Conservation (phyloP, 1,284 basidiomycete species). For the Apiotrichum siamense region DNA sequence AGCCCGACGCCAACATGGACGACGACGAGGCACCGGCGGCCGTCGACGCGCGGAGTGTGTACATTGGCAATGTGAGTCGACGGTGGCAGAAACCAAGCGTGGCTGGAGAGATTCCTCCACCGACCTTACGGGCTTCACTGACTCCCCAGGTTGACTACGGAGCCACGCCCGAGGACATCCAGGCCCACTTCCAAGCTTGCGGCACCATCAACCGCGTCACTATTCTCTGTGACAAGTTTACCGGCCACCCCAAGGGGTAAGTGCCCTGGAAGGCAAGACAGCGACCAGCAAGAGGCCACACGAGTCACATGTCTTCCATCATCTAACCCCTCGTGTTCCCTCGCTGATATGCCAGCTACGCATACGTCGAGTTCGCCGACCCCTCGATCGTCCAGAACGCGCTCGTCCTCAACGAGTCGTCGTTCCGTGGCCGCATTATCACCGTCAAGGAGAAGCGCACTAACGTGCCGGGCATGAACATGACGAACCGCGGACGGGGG, state of each 20-base stretch:
- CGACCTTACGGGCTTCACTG: neutral
- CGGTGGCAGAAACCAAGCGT: too few relatives aligned
- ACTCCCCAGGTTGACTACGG: slow-evolving; percentile 83
- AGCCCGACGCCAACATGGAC: slow-evolving; percentile 56
- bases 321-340: too few relatives aligned
- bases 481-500: slow-evolving; percentile 61
- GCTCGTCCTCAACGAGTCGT: slow-evolving; percentile 87
- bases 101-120: too few relatives aligned
- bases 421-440: slow-evolving; percentile 88
- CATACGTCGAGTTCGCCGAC: slow-evolving; percentile 98
- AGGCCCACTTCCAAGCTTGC: slow-evolving; percentile 93
- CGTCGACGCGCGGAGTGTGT: slow-evolving; percentile 83
- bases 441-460: slow-evolving; percentile 91
- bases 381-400: slow-evolving; percentile 89
- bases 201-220: slow-evolving; percentile 98
- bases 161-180: slow-evolving; percentile 96
- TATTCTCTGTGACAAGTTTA: slow-evolving; percentile 99
- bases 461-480: slow-evolving; percentile 78
- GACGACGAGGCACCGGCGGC: slow-evolving; percentile 53
- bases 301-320: too few relatives aligned
- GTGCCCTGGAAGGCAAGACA: too few relatives aligned
- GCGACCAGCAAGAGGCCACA: too few relatives aligned
- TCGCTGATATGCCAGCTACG: slow-evolving; percentile 59
- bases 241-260: slow-evolving; percentile 97
- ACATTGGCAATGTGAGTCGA: slow-evolving; percentile 86